Conservation (phyloP, 2,329 filamentous ascomycete genomes). For the Chaetomium strumarium region DNA sequence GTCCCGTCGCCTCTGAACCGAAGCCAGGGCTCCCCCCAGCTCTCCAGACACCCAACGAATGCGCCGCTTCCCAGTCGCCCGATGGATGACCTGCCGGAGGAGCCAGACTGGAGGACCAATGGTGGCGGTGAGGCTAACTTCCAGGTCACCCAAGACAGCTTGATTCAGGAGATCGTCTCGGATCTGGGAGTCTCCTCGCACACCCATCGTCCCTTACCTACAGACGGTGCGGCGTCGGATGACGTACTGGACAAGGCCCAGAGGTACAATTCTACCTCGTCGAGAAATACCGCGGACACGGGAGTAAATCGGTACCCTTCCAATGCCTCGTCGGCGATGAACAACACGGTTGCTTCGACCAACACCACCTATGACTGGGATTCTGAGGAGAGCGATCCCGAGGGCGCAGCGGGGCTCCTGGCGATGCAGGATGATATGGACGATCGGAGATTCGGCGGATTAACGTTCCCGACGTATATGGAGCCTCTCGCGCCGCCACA, state of each 20-base stretch:
- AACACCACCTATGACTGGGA: slow-evolving; percentile 36
- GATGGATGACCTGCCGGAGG: slow-evolving; percentile 39
- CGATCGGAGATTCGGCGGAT: slow-evolving; percentile 55
- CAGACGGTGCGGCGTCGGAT: slow-evolving; percentile 43
- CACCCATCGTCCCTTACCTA: slow-evolving; percentile 36
- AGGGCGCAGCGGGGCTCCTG: slow-evolving; percentile 76
- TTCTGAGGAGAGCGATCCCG: slow-evolving; percentile 76
- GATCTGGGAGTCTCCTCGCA: slow-evolving; percentile 39
- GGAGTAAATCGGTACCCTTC: slow-evolving; percentile 37
- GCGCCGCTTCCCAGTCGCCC: slow-evolving; percentile 53
- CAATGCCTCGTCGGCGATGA: slow-evolving; percentile 35
- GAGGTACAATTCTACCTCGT: slow-evolving; percentile 46
- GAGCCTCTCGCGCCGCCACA: slow-evolving; percentile 29
- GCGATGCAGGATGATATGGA: slow-evolving; percentile 81
- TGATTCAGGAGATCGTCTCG: slow-evolving; percentile 54
- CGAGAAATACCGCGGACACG: slow-evolving; percentile 31
- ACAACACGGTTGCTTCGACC: slow-evolving; percentile 33
- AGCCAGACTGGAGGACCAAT: slow-evolving; percentile 37
- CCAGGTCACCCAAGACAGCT: slow-evolving; percentile 43
- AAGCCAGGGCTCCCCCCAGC: slow-evolving; percentile 39
- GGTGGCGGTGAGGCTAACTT: slow-evolving; percentile 33
- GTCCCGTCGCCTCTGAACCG: slow-evolving; percentile 39
- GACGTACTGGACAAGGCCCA: slow-evolving; percentile 43
- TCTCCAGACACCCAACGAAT: slow-evolving; percentile 54
- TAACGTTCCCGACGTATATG: slow-evolving; percentile 43